A percentile compares a stretch with the other conserved stretches of the same genome.
Evolutionary conservation across 2,329 filamentous ascomycete genomes (phyloP).

Genomic region (Podosphaera aphanis): DNA sequence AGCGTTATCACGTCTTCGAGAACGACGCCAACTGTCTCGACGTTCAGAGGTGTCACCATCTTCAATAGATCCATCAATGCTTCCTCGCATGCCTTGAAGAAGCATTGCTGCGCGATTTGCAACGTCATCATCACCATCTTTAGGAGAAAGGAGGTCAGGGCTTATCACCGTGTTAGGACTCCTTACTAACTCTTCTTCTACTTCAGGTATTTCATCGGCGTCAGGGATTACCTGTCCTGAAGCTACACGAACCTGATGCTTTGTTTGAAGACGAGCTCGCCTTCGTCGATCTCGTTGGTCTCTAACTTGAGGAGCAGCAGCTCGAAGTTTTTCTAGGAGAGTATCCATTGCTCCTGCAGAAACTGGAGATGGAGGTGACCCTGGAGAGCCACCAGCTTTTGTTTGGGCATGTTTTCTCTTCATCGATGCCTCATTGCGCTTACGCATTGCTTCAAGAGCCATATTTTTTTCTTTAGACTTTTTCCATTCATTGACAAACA

Average conservation of each 20-base stretch:
- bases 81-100: slow-evolving; percentile 58
- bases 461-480: slow-evolving; percentile 88
- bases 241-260: slow-evolving; percentile 71
- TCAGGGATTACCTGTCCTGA: slow-evolving; percentile 79
- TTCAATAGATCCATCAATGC: slow-evolving; percentile 21
- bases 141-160: slow-evolving; percentile 13
- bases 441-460: slow-evolving; percentile 54
- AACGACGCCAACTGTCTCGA: slow-evolving; percentile 37
- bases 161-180: slow-evolving; percentile 23
- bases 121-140: slow-evolving; percentile 36
- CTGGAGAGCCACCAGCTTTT: slow-evolving; percentile 24
- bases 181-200: slow-evolving; percentile 24
- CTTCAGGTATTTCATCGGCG: slow-evolving; percentile 34
- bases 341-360: slow-evolving; percentile 88
- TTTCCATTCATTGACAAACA: slow-evolving; percentile 87
- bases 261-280: slow-evolving; percentile 69
- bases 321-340: slow-evolving; percentile 78
- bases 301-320: slow-evolving; percentile 69
- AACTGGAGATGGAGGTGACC: slow-evolving; percentile 37
- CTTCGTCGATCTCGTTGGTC: slow-evolving; percentile 77
- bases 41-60: slow-evolving; percentile 28
- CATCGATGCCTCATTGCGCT: slow-evolving; percentile 74
- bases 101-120: slow-evolving; percentile 65
- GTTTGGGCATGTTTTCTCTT: slow-evolving; percentile 62
- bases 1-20: slow-evolving; percentile 36